phyloP scores from a whole-genome alignment of 768 basidiomycete genomes.

The Chalciporus sphaerocephalus region DNA sequence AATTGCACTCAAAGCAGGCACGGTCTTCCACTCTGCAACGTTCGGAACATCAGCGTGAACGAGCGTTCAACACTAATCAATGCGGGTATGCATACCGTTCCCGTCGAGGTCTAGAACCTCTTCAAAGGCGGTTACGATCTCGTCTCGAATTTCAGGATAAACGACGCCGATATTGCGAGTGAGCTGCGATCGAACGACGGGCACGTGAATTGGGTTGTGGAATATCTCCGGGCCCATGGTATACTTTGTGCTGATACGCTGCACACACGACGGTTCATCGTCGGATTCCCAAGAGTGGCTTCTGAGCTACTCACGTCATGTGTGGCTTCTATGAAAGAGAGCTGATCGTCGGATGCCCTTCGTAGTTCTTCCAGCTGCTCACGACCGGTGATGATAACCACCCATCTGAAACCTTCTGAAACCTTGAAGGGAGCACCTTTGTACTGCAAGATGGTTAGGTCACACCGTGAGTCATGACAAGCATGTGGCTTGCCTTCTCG shows the following conservation, averaged over 20 bases:
- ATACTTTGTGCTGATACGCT: constrained; percentile 37
- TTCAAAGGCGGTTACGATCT: constrained; percentile 38
- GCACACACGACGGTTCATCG: not conserved
- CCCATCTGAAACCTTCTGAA: constrained; percentile 31
- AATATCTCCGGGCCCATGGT: constrained; percentile 33
- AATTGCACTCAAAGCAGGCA: constrained; percentile 24
- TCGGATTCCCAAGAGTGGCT: not conserved
- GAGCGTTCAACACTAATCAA: too few species aligned
- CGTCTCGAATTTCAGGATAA: constrained; percentile 42
- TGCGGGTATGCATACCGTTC: constrained; percentile 6
- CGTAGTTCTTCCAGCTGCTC: constrained; percentile 37
- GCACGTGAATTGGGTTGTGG: constrained; percentile 26
- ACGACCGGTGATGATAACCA: constrained; percentile 33
- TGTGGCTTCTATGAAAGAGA: constrained; percentile 32
- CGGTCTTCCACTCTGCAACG: constrained; percentile 37
- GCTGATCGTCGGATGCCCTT: constrained; percentile 34
- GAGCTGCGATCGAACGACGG: constrained; percentile 26
- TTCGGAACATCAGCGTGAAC: not conserved
- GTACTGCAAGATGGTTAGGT: constrained; percentile 20
- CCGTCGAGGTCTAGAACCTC: constrained; percentile 31
- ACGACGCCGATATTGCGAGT: constrained; percentile 37
- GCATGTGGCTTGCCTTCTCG: constrained; percentile 19
- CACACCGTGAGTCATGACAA: not conserved
- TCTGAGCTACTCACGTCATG: constrained; percentile 30
- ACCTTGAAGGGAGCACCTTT: constrained; percentile 28